Base-by-base conservation (phyloP, 2,329 filamentous ascomycete species). In the Fusarium temperatum region DNA sequence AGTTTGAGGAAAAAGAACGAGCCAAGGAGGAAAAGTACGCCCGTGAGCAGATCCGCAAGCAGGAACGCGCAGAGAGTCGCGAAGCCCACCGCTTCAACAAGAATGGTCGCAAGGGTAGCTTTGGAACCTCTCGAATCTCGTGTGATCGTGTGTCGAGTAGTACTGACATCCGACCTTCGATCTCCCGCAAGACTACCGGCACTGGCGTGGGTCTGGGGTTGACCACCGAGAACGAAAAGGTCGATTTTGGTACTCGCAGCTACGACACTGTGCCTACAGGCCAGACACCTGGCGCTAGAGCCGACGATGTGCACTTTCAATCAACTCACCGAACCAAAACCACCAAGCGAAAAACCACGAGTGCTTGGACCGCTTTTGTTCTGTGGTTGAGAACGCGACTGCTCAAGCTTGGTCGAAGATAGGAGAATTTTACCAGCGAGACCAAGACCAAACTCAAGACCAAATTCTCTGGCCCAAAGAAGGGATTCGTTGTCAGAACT, bases 1-100 rank as follows among this genome's bases (percentile, higher is more conserved):
- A 89, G 77, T 92, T 91, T 70, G 86, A 90, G 77, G 87, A 90
- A 78, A 89, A 88, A 78, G 89, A 92, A 79, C 85, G 85, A 22
- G 83, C 83, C 60, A 91, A 92, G 81, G 87, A 91, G 41, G 89
- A 91, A 78, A 91, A 90, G 77, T 89, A 89, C 55, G 89, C 87
- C 22, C 87, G 87, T 18, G 88, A 90, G 74, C 86, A 90, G 82
- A 85, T 88, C 65, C 85, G 85, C 71, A 89, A 88, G 68, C 85
- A 87, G 41, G 89, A 91, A 78, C 89, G 89, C 53, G 85, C 85
- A n/a, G 87, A 89, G 63, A 85, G 83, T 75, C 90, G 87, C 77
- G 88, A 89, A 68, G 88, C 88, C 3, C 84, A 84, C 42, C 85
- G 86, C 64, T 80, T 86, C 15, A 88, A 89, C 78, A 86, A 84